Conservation (phyloP, 129 eudicot species). For the Tagetes patula region DNA sequence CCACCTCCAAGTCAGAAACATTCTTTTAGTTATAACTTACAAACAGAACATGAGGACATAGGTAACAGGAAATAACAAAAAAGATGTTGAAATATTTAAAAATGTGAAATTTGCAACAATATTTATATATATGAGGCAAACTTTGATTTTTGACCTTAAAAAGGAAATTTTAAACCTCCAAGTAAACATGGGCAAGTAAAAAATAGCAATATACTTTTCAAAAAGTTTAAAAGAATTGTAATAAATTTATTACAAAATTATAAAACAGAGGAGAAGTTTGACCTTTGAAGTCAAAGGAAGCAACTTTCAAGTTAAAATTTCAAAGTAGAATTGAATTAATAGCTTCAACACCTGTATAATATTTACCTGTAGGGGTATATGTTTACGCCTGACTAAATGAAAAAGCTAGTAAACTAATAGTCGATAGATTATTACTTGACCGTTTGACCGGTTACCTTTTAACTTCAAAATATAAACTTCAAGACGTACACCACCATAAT, state of each 20-base stretch:
- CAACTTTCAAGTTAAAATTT: background rate
- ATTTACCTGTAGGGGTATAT: background rate
- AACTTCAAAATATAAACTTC: background rate
- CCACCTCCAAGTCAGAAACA: background rate
- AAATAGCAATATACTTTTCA: background rate
- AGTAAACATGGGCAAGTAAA: slow-evolving; percentile 10
- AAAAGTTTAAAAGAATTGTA: background rate
- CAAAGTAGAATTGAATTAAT: background rate
- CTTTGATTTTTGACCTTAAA: slow-evolving; percentile 4
- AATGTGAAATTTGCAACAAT: no score
- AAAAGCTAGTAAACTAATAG: background rate
- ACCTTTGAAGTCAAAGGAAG: slow-evolving; percentile 4
- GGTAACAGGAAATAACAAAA: background rate
- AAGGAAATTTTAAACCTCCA: background rate
- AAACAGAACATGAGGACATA: background rate
- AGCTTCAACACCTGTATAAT: background rate
- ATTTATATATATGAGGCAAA: background rate
- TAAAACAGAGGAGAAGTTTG: background rate
- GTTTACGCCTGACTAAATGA: background rate
- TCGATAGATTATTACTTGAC: background rate
- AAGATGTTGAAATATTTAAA: background rate
- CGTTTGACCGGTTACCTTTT: background rate
- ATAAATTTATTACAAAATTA: background rate
- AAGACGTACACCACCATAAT: background rate
- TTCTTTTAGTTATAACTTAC: background rate